Evolutionary conservation across 208 protist genomes (phyloP).

Genomic region (Wallacemonas collosoma): DNA sequence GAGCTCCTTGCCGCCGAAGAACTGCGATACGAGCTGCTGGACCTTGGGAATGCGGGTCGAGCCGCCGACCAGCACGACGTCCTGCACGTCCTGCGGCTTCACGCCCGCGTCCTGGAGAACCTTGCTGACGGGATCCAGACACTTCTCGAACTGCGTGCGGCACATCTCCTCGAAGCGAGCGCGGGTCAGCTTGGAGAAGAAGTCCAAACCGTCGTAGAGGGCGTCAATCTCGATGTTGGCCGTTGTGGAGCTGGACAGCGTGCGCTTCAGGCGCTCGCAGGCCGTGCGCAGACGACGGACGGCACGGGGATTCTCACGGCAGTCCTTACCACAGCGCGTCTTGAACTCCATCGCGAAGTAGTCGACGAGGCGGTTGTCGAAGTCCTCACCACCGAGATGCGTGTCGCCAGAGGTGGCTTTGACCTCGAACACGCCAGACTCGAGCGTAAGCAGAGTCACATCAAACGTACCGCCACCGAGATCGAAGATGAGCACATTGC

Average conservation of each 20-base stretch:
- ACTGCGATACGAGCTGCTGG: constrained; percentile 94
- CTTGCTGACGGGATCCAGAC: constrained; percentile 82
- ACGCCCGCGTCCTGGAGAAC: constrained; percentile 91
- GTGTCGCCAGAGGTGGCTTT: constrained; percentile 99
- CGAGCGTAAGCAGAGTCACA: constrained; percentile 99
- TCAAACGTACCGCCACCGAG: constrained; percentile 98
- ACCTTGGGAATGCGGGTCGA: constrained; percentile 99
- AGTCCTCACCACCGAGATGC: constrained; percentile 99
- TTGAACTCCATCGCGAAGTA: constrained; percentile 98
- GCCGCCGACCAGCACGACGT: constrained; percentile 96
- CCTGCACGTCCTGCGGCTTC: constrained; percentile 85
- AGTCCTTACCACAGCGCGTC: constrained; percentile 77
- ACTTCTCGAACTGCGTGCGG: constrained; percentile 86
- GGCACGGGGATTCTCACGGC: constrained; percentile 69
- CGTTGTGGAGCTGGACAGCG: constrained; percentile 93
- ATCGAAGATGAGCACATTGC: constrained; percentile 98
- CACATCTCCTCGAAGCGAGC: constrained; percentile 98
- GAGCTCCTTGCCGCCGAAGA: constrained; percentile 95
- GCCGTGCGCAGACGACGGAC: constrained; percentile 82
- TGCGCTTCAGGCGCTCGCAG: constrained; percentile 97
- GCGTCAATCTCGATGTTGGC: constrained; percentile 98
- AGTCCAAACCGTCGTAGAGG: constrained; percentile 97
- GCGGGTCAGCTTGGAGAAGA: constrained; percentile 97
- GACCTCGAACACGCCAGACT: constrained; percentile 99
- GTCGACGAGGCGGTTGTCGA: constrained; percentile 98